These are phyloP conservation scores for Quercus engelmannii DNA, from an alignment of 306 rosid species.

Conservation along the genomic window DNA sequence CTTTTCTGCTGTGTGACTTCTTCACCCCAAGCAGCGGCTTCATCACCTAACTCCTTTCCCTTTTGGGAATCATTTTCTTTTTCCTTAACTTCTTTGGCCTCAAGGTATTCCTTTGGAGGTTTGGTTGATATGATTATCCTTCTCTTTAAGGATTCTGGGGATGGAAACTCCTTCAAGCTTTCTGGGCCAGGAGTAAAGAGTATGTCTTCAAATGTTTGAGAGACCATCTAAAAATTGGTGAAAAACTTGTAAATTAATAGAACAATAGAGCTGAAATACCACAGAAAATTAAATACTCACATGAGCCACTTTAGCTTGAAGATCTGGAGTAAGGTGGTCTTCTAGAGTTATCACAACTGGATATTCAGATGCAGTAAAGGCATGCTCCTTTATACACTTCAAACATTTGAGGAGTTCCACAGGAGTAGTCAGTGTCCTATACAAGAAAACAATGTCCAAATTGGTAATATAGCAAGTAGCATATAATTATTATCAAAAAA, in stretches of 20 bases:
- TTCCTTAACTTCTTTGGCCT: slow-evolving; percentile 54
- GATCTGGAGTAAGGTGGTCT: slow-evolving; percentile 90
- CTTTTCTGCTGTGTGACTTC: slow-evolving; percentile 59
- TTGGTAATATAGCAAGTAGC: neutral
- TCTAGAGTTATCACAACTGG: slow-evolving; percentile 93
- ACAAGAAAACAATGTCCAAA: slow-evolving; percentile 7
- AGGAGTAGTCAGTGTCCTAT: slow-evolving; percentile 91
- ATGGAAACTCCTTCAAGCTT: slow-evolving; percentile 75
- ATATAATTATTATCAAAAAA: neutral
- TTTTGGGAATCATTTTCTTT: slow-evolving; percentile 42
- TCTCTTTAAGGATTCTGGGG: slow-evolving; percentile 79
- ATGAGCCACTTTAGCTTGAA: slow-evolving; percentile 93
- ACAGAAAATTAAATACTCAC: slow-evolving; percentile 36
- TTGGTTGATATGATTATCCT: slow-evolving; percentile 90
- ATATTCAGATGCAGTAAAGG: slow-evolving; percentile 78
- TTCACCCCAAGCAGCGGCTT: slow-evolving; percentile 75
- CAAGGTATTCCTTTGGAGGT: slow-evolving; percentile 97
- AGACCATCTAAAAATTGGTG: slow-evolving; percentile 63
- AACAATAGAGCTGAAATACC: slow-evolving; percentile 6
- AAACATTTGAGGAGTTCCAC: slow-evolving; percentile 88
- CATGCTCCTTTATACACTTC: slow-evolving; percentile 75
- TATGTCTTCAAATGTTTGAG: slow-evolving; percentile 67
- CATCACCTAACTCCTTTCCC: slow-evolving; percentile 44
- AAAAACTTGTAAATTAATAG: slow-evolving; percentile 23
- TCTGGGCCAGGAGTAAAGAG: slow-evolving; percentile 73